phyloP scores from a whole-genome alignment of 139 green algal species.

The Asterochloris erici region DNA sequence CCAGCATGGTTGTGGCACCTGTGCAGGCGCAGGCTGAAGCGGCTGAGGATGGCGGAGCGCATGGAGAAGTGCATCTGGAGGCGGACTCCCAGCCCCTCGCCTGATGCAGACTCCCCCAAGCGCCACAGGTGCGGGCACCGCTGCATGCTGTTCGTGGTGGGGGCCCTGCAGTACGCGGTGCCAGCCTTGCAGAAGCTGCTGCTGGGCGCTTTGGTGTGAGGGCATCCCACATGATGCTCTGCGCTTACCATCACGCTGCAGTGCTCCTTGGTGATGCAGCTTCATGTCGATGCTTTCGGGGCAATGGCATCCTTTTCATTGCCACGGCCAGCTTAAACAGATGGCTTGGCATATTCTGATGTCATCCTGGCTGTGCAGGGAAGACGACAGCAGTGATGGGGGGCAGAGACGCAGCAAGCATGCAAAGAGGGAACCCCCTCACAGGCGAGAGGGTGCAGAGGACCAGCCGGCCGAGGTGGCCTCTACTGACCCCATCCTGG shows the following conservation, averaged over 20 bases:
- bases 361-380: too few relatives aligned
- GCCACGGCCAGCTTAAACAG: too few relatives aligned
- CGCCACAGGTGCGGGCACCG: not conserved
- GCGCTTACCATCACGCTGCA: not conserved
- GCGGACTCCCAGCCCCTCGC: conserved; percentile 58
- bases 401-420: not conserved
- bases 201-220: not conserved
- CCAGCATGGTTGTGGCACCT: not conserved
- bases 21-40: conserved; percentile 66
- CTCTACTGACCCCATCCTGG: too few relatives aligned
- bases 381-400: too few relatives aligned
- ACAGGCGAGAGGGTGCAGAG: too few relatives aligned
- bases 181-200: too few relatives aligned
- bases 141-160: not conserved
- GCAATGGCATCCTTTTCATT: not conserved
- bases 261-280: not conserved
- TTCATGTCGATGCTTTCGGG: conserved; percentile 6
- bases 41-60: conserved; percentile 58
- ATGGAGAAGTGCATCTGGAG: conserved; percentile 57
- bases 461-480: too few relatives aligned
- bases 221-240: conserved; percentile 3
- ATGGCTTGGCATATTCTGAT: not conserved
- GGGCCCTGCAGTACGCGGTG: not conserved
- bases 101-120: not conserved
- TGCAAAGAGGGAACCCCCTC: not conserved